phyloP scores from a whole-genome alignment of 495 filamentous ascomycete species.

The Xylaria intraflava region DNA sequence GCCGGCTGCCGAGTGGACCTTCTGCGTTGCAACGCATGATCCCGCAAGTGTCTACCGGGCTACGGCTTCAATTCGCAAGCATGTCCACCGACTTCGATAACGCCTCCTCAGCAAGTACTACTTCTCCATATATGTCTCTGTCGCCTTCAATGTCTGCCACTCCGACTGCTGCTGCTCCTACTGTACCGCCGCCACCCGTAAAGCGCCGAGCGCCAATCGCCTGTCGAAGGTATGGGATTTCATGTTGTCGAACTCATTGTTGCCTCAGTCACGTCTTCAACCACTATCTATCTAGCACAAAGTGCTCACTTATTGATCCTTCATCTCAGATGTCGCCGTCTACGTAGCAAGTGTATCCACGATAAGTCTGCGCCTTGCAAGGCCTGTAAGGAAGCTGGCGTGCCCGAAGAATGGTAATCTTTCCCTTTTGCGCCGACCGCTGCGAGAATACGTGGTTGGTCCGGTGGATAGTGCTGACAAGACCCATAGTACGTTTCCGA shows the following conservation, averaged over 20 bases:
- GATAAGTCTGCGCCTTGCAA: constrained; percentile 41
- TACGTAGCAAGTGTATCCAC: constrained; percentile 45
- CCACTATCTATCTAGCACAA: background rate
- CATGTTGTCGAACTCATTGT: background rate
- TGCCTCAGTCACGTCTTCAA: background rate
- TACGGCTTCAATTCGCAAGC: constrained; percentile 7
- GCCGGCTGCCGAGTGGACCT: background rate
- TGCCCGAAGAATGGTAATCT: constrained; percentile 38
- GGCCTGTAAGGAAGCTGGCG: constrained; percentile 36
- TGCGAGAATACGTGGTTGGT: background rate
- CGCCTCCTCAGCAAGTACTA: constrained; percentile 2
- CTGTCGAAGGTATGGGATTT: constrained; percentile 40
- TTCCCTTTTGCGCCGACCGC: background rate
- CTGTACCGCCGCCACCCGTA: constrained; percentile 20
- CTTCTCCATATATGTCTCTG: constrained; percentile 7
- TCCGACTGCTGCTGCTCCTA: background rate
- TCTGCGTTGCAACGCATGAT: background rate
- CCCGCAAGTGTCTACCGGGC: constrained; percentile 7
- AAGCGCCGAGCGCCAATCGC: constrained; percentile 43
- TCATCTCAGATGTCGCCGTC: constrained; percentile 38
- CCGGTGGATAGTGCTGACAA: background rate
- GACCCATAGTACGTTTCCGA: constrained; percentile 33
- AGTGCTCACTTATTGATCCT: background rate
- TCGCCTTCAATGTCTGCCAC: constrained; percentile 8
- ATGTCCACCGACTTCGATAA: constrained; percentile 16